phyloP scores from a whole-genome alignment of 306 rosid genomes.

The Macrotyloma uniflorum region DNA sequence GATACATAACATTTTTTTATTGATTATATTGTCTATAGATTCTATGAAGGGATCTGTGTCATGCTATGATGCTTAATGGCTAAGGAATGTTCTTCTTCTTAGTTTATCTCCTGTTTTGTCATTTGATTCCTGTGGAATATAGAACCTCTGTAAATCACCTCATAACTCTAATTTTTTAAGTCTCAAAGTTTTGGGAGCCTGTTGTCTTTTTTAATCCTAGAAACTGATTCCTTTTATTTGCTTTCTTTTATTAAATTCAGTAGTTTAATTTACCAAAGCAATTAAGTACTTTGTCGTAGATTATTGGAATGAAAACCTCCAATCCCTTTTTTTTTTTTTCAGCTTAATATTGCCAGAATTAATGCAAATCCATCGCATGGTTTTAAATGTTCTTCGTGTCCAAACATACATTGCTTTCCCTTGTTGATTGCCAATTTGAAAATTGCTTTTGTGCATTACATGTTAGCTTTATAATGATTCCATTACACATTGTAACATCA shows the following conservation, averaged over 20 bases:
- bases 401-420: background rate
- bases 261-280: background rate
- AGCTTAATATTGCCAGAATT: background rate
- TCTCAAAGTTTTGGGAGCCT: no score
- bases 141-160: no score
- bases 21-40: no score
- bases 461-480: slow-evolving; percentile 30
- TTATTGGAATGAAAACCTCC: background rate
- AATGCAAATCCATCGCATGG: background rate
- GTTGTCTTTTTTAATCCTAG: slow-evolving; percentile 5
- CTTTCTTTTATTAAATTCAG: background rate
- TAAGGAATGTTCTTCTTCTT: no score
- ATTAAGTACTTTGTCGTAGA: slow-evolving; percentile 1
- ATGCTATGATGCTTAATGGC: no score
- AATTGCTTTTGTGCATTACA: slow-evolving; percentile 8
- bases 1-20: no score
- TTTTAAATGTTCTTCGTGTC: background rate
- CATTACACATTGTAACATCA: background rate
- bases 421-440: background rate
- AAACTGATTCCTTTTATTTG: background rate
- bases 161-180: no score
- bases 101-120: no score
- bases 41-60: no score
- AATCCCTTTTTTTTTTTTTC: background rate
- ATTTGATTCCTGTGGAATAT: no score